phyloP scores from a whole-genome alignment of 2,329 filamentous ascomycete species.

The Ophiobolus disseminans region DNA sequence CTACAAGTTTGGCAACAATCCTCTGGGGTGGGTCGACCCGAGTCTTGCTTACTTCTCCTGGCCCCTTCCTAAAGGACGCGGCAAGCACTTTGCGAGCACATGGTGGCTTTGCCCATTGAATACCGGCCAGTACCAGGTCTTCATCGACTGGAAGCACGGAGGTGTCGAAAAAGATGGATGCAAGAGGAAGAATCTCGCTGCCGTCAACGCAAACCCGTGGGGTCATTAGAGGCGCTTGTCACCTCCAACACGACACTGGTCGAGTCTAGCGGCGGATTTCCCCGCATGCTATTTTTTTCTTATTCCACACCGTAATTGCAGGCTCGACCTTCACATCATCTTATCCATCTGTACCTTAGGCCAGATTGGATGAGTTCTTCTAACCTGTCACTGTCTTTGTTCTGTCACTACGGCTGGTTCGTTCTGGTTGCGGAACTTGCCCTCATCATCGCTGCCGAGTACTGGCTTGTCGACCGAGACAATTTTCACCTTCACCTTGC shows the following conservation, averaged over 20 bases:
- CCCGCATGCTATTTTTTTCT: neutral
- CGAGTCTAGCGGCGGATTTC: conserved; percentile 4
- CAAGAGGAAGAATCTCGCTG: conserved; percentile 14
- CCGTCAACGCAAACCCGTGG: conserved; percentile 28
- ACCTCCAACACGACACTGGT: neutral
- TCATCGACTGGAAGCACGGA: conserved; percentile 27
- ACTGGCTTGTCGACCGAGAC: neutral
- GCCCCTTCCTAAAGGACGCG: conserved; percentile 30
- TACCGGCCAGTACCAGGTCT: conserved; percentile 38
- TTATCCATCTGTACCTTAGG: conserved; percentile 19
- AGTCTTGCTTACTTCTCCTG: conserved; percentile 37
- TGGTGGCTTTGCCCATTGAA: conserved; percentile 29
- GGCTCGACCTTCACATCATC: conserved; percentile 11
- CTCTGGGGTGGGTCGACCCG: conserved; percentile 25
- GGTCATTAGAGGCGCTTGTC: conserved; percentile 5
- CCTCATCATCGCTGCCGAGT: neutral
- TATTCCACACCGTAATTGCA: conserved; percentile 13
- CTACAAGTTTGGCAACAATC: conserved; percentile 38
- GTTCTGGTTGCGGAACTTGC: neutral
- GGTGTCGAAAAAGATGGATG: conserved; percentile 20
- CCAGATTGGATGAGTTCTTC: conserved; percentile 18
- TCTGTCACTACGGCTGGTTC: neutral
- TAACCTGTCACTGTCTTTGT: neutral
- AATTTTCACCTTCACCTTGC: conserved; percentile 1
- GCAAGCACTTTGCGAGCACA: conserved; percentile 11